These are phyloP conservation scores for Cornus florida DNA, from an alignment of 148 eudicot species.

Conservation along the genomic window DNA sequence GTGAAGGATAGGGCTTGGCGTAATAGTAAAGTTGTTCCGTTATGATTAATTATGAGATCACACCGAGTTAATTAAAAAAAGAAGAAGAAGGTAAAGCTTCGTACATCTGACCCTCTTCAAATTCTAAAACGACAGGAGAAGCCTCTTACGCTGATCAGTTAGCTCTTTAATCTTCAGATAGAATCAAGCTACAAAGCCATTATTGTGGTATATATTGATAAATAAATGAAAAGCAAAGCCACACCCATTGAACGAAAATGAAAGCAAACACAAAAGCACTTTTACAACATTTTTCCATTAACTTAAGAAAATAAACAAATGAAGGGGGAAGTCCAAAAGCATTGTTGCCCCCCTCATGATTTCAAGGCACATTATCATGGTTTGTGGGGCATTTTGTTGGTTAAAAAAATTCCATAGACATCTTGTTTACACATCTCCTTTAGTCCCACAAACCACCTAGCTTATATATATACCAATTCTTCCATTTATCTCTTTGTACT, in stretches of 20 bases:
- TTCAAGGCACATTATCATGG: conserved; percentile 26
- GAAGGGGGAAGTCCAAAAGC: conserved; percentile 18
- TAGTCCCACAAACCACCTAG: neutral
- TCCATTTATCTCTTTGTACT: conserved; percentile 4
- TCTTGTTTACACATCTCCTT: neutral
- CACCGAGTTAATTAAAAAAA: no score
- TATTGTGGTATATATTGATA: conserved; percentile 11
- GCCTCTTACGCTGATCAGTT: no score
- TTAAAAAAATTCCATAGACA: neutral
- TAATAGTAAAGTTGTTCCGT: no score
- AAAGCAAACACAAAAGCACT: conserved; percentile 60
- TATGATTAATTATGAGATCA: no score
- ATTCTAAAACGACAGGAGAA: no score
- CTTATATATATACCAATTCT: neutral
- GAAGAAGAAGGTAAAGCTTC: no score
- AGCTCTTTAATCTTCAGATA: neutral
- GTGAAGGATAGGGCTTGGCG: no score
- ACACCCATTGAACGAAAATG: conserved; percentile 42
- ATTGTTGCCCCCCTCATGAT: conserved; percentile 26
- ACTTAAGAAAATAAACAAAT: conserved; percentile 14
- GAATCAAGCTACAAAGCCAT: conserved; percentile 25
- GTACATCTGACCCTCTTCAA: no score
- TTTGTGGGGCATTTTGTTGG: conserved; percentile 13
- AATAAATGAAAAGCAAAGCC: conserved; percentile 20
- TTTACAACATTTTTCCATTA: conserved; percentile 28